Conservation (phyloP, 129 eudicot species). For the Glebionis coronaria region DNA sequence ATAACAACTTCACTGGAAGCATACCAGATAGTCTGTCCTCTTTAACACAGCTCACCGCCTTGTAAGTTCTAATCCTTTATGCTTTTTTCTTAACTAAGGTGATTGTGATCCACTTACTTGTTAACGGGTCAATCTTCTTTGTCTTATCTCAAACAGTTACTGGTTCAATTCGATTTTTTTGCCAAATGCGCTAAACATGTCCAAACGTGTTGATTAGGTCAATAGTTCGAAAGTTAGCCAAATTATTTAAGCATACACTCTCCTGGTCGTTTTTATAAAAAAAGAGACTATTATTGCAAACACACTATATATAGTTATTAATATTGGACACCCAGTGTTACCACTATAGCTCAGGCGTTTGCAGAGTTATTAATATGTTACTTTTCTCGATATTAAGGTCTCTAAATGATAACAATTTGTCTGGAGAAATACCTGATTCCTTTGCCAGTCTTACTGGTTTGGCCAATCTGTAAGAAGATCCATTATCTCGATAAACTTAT, state of each 20-base stretch:
- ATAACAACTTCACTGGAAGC: constrained; percentile 73
- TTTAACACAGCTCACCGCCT: constrained; percentile 48
- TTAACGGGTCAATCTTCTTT: constrained; percentile 2
- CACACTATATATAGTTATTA: too few relatives aligned
- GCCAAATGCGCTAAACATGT: neutral
- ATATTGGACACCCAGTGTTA: neutral
- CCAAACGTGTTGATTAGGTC: neutral
- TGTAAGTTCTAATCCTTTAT: constrained; percentile 45
- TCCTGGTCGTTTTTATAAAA: too few relatives aligned
- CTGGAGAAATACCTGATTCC: constrained; percentile 90
- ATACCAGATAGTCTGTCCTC: constrained; percentile 75
- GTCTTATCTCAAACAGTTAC: neutral
- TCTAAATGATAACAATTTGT: constrained; percentile 65
- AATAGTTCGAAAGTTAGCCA: neutral
- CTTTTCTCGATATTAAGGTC: constrained; percentile 52
- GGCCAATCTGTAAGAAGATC: constrained; percentile 77
- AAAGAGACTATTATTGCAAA: too few relatives aligned
- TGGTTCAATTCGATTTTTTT: too few relatives aligned
- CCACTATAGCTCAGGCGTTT: neutral
- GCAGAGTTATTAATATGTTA: constrained; percentile 10
- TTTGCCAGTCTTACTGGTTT: constrained; percentile 58
- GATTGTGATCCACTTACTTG: neutral
- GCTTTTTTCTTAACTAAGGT: too few relatives aligned
- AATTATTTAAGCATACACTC: too few relatives aligned
- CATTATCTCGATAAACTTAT: neutral